Base-by-base conservation (phyloP, 805 yeast species). In the Ogataea henricii region DNA sequence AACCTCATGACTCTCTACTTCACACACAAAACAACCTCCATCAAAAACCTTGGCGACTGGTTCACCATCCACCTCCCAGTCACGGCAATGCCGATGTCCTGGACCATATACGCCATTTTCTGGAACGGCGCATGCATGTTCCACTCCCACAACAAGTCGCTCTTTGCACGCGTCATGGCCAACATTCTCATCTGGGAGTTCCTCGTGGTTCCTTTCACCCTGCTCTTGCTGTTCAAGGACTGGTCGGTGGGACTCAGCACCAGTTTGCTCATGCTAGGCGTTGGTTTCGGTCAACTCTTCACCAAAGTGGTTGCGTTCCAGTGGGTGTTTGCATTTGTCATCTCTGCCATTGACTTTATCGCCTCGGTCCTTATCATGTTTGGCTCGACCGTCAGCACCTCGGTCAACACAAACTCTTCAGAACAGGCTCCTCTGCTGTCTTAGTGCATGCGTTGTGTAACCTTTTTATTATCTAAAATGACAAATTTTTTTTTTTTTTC, bases 71-170 rank as follows among this genome's bases (percentile, higher is more conserved):
- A 89, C 66, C 67, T 82, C 55, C 77, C 92, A 13, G 74, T 76
- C 12, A 76, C 81, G 8, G 88, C 91, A 0, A 56, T 87, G 57
- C 95, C 96, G 12, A 65, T 86, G 46, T 73, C 86, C 26, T 89
- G 96, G 96, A 67, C 83, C 30, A 63, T 85, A 49, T 86, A 82
- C 60, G 83, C 82, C 20, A 63, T 88, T 32, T 85, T 87, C 72
- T 89, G 96, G 96, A 86, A 85, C 61, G 95, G 95, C 39, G 90
- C 95, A 1, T 85, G 84, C 23, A 63, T 85, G 62, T 78, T 83
- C 69, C 86, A 83, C 51, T 78, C 85, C 10, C 77, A 77, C 46
- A 76, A 78, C 57, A 64, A 71, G 21, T 52, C 65, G 4, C 64
- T 85, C n/a, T 67, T 78, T 17, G 82, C 89, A 13, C 75, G 95